Base-by-base conservation (phyloP, 805 yeast genomes). In the Lipomyces oligophaga region DNA sequence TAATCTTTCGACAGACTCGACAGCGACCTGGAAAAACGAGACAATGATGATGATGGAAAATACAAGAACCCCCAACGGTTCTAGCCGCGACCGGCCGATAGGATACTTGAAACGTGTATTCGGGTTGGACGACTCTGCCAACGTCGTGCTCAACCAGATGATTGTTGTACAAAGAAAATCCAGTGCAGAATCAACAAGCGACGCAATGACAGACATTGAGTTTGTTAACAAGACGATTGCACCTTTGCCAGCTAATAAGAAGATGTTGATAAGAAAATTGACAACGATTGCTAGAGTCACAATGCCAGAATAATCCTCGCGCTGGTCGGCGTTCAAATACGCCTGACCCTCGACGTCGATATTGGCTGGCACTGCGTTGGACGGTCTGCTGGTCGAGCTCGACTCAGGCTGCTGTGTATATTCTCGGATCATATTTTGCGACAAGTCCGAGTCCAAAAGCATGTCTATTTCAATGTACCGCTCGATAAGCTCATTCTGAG, bases 181-280 rank as follows among this genome's bases (percentile, higher is more conserved):
- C 52, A 84, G 72, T 0, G 79, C 69, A 2, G 90, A 83, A 66
- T 84, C 94, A 33, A 85, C 81, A 52, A 84, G 73, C 1, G 93
- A 83, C 0, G 94, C 94, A 41, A 84, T 69, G 38, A 85, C 77
- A 5, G 93, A 83, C 54, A 85, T 76, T 8, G 94, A 85, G 60
- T 70, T 73, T 0, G 90, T 80, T 60, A 80, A 66, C n/a, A 77
- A 52, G 1, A 80, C 78, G 20, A 82, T 86, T 10, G 73, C 67
- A 2, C 73, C 36, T 22, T 80, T 42, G 84, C 77, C 37, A 75
- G 62, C 66, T 71, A 83, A 40, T 27, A 49, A 20, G 26, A 49
- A 43, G 32, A 79, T 62, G 60, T 84, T 84, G 45, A 83, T 67
- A 31, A 70, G 63, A 58, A 83, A 79, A 54, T 83, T 84, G 34